Evolutionary conservation across 2,329 filamentous ascomycete species (phyloP).

Genomic region (Cryphonectria carpinicola): DNA sequence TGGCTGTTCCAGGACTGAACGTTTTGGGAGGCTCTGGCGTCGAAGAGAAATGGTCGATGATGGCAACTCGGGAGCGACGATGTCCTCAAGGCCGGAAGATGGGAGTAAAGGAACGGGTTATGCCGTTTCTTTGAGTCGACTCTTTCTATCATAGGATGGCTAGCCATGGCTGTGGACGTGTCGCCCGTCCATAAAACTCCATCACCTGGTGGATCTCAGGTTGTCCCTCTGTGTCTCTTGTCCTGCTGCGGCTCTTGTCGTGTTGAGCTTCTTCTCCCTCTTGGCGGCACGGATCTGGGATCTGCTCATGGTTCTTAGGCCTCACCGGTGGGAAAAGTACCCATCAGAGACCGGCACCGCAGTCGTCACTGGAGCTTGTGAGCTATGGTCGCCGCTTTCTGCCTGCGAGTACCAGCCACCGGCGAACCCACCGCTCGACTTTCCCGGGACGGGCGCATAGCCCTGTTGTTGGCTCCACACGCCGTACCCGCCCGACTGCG

Average conservation of each 20-base stretch:
- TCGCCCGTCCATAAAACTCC: not conserved
- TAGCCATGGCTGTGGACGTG: not conserved
- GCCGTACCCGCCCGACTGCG: slow-evolving; percentile 19
- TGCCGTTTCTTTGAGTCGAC: not conserved
- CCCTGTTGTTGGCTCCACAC: slow-evolving; percentile 15
- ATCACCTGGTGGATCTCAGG: not conserved
- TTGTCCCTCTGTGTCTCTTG: not conserved
- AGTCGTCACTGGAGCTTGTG: not conserved
- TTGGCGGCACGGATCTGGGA: not conserved
- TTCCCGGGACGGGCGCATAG: slow-evolving; percentile 16
- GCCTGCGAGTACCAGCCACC: slow-evolving; percentile 23
- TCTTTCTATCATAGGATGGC: not conserved
- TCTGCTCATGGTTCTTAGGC: not conserved
- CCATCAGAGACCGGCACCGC: slow-evolving; percentile 15
- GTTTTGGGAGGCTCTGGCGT: not conserved
- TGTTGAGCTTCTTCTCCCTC: not conserved
- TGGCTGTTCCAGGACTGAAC: not conserved
- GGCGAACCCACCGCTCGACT: slow-evolving; percentile 19
- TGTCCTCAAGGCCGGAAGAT: not conserved
- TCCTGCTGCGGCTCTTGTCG: not conserved
- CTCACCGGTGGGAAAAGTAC: slow-evolving; percentile 18
- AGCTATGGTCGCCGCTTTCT: slow-evolving; percentile 6
- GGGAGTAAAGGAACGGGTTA: not conserved
- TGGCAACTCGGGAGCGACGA: not conserved
- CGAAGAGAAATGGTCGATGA: not conserved